These are phyloP conservation scores for Colletotrichum australisinense DNA, from an alignment of 2,329 filamentous ascomycete species.

Conservation along the genomic window DNA sequence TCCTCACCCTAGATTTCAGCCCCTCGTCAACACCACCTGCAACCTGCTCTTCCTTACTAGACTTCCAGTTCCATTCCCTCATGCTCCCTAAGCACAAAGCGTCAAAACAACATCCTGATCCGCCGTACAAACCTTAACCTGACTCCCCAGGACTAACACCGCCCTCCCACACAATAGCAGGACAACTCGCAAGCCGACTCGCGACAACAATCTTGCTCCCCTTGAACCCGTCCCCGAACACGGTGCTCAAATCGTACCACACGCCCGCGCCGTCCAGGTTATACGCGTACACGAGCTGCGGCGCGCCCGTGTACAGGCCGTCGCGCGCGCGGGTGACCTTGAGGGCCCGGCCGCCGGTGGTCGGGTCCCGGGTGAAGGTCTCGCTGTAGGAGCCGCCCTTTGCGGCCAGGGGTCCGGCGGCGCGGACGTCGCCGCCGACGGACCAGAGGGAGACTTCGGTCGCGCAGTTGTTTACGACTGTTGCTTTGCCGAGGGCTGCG, in stretches of 20 bases:
- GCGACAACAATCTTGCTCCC: constrained; percentile 46
- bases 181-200: constrained; percentile 45
- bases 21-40: no score
- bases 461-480: constrained; percentile 50
- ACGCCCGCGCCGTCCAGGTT: constrained; percentile 47
- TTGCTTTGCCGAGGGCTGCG: constrained; percentile 46
- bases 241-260: constrained; percentile 54
- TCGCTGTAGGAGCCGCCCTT: constrained; percentile 46
- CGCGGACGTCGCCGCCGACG: constrained; percentile 46
- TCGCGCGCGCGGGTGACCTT: constrained; percentile 49
- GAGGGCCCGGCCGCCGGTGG: constrained; percentile 51
- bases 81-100: constrained; percentile 47
- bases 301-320: constrained; percentile 52
- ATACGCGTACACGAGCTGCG: constrained; percentile 54
- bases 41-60: no score
- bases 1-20: not conserved
- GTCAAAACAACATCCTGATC: constrained; percentile 48
- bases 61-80: no score
- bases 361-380: constrained; percentile 47
- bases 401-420: constrained; percentile 41
- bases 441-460: constrained; percentile 51
- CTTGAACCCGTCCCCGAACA: constrained; percentile 52
- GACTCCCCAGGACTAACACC: constrained; percentile 50
- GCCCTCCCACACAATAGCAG: constrained; percentile 48
- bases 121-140: constrained; percentile 50